A percentile compares a stretch with the other conserved stretches of the same genome.
Conservation (phyloP, 768 basidiomycete species). For the Tulasnella sp. region DNA sequence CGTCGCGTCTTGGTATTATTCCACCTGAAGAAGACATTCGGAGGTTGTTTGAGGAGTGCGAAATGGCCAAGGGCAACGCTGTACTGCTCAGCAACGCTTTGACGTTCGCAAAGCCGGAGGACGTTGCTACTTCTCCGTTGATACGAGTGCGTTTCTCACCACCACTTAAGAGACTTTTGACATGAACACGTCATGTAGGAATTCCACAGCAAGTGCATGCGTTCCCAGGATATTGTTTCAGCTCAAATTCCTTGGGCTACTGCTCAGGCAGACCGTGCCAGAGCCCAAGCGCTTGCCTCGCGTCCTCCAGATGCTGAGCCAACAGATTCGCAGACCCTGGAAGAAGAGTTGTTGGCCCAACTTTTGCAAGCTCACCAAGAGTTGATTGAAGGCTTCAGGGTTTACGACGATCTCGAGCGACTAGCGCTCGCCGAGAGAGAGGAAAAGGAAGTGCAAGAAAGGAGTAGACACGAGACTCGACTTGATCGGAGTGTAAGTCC, state of each 20-base stretch:
- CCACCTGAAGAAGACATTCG: conserved; percentile 77
- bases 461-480: conserved; percentile 53
- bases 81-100: conserved; percentile 58
- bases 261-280: conserved; percentile 63
- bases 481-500: conserved; percentile 55
- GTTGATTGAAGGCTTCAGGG: conserved; percentile 50
- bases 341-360: conserved; percentile 62
- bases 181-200: conserved; percentile 42
- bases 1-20: conserved; percentile 36
- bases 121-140: conserved; percentile 34
- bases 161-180: neutral
- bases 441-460: conserved; percentile 50
- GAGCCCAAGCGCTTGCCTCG: conserved; percentile 21
- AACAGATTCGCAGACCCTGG: conserved; percentile 37
- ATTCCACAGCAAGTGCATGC: conserved; percentile 64
- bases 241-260: conserved; percentile 88
- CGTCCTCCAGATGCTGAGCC: neutral
- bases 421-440: conserved; percentile 43
- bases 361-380: conserved; percentile 64
- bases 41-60: conserved; percentile 73
- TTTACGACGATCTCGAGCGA: conserved; percentile 67
- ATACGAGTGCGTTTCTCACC: neutral
- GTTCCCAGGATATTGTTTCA: conserved; percentile 72
- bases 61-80: conserved; percentile 72
- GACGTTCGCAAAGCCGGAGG: conserved; percentile 54